Evolutionary conservation across 345 rosid species (phyloP).

Genomic region (Bruguiera sexangula): DNA sequence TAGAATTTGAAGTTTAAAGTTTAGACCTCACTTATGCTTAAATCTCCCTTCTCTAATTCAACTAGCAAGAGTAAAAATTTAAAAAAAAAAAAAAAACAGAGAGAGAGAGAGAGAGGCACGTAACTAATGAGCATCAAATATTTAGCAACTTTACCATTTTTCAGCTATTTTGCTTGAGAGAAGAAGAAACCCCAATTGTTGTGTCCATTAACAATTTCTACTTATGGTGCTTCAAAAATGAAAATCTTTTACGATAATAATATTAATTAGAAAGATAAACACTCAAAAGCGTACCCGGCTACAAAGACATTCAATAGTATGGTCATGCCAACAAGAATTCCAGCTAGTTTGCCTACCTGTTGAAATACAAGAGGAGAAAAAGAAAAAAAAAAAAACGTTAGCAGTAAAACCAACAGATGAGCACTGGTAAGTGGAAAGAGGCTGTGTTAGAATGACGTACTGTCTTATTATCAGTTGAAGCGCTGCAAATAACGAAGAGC

Average conservation of each 20-base stretch:
- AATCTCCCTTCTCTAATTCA: no score
- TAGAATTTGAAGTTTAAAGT: no score
- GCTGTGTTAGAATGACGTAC: slow-evolving; percentile 17
- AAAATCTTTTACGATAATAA: not conserved
- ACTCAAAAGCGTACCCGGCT: slow-evolving; percentile 41
- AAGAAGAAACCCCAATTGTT: no score
- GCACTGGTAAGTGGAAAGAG: not conserved
- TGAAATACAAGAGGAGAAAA: not conserved
- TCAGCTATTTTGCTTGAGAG: no score
- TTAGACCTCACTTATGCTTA: no score
- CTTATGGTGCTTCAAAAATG: not conserved
- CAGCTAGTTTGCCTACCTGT: slow-evolving; percentile 46
- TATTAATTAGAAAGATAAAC: not conserved
- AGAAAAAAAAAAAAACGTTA: not conserved
- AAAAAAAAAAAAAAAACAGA: not conserved
- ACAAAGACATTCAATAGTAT: slow-evolving; percentile 52
- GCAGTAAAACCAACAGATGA: not conserved
- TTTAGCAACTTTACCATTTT: no score
- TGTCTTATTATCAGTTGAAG: slow-evolving; percentile 45
- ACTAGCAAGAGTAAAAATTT: not conserved
- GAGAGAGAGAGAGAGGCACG: not conserved
- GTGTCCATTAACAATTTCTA: no score
- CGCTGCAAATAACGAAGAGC: slow-evolving; percentile 66
- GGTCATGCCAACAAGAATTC: slow-evolving; percentile 62
- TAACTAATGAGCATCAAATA: no score